phyloP scores from a whole-genome alignment of 2,329 filamentous ascomycete genomes.

The Mycogone perniciosa region DNA sequence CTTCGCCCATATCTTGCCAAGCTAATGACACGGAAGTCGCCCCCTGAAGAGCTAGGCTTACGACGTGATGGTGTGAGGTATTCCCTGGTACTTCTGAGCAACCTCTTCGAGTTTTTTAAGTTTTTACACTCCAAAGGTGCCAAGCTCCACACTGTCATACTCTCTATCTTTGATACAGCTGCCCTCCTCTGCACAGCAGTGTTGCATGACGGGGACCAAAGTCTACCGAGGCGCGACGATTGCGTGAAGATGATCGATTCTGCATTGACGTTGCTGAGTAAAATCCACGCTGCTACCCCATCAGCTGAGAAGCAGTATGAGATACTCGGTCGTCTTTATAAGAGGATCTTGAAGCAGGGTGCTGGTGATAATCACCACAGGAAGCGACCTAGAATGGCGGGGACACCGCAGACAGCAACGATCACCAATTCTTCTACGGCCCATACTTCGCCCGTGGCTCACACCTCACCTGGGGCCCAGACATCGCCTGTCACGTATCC shows the following conservation, averaged over 20 bases:
- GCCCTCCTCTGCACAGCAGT: constrained; percentile 45
- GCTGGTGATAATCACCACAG: constrained; percentile 2
- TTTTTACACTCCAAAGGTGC: constrained; percentile 39
- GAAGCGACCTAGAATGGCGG: constrained; percentile 8
- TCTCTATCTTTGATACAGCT: constrained; percentile 45
- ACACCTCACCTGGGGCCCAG: background rate
- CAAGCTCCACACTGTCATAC: constrained; percentile 44
- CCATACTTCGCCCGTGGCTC: background rate
- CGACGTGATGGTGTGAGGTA: constrained; percentile 38
- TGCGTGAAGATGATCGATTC: constrained; percentile 34
- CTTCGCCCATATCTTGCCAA: constrained; percentile 41
- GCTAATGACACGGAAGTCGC: constrained; percentile 21
- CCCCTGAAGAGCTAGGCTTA: constrained; percentile 30
- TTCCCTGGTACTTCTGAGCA: constrained; percentile 36
- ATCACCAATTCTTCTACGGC: background rate
- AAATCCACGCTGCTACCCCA: constrained; percentile 24
- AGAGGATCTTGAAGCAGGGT: constrained; percentile 12
- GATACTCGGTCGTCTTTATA: constrained; percentile 25
- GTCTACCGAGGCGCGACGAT: constrained; percentile 34
- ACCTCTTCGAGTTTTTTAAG: constrained; percentile 36
- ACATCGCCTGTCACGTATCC: background rate
- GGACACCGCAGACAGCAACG: background rate
- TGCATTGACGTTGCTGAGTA: constrained; percentile 29
- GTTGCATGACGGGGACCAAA: constrained; percentile 40
- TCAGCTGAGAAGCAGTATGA: constrained; percentile 28